phyloP scores from a whole-genome alignment of 148 eudicot genomes.

The Arctostaphylos glauca region DNA sequence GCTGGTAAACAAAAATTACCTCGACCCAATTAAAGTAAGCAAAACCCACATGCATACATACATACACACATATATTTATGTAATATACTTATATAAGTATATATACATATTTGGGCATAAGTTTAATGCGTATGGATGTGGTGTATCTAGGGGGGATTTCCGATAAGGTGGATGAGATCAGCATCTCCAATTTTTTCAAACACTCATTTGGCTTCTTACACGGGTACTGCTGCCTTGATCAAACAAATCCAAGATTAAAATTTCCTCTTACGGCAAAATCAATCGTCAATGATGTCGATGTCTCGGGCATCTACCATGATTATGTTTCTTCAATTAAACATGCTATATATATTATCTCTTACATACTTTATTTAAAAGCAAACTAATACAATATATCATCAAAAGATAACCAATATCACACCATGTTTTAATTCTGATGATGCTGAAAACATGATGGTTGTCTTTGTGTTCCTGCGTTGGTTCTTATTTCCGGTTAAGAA shows the following conservation, averaged over 20 bases:
- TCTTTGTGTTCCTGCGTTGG: too few species aligned
- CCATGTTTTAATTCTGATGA: too few species aligned
- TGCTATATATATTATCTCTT: background rate
- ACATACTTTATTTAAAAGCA: background rate
- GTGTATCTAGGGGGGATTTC: background rate
- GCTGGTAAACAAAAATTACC: too few species aligned
- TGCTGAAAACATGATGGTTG: too few species aligned
- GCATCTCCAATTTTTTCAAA: background rate
- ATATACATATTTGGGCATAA: background rate
- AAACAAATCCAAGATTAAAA: background rate
- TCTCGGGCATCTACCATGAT: background rate
- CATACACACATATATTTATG: too few species aligned
- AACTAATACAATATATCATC: background rate
- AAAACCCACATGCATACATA: too few species aligned
- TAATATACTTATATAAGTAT: too few species aligned
- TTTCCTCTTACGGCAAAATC: background rate
- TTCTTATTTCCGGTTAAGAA: too few species aligned
- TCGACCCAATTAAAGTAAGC: too few species aligned
- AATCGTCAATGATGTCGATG: background rate
- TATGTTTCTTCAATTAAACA: background rate
- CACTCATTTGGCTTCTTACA: conserved; percentile 2
- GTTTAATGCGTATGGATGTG: background rate
- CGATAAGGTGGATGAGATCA: conserved; percentile 3
- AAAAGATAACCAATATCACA: background rate
- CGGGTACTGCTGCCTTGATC: background rate